Evolutionary conservation across 306 rosid species (phyloP), one percentile per base, ranked within the genome.

Genomic region (Rosa multiflora): DNA sequence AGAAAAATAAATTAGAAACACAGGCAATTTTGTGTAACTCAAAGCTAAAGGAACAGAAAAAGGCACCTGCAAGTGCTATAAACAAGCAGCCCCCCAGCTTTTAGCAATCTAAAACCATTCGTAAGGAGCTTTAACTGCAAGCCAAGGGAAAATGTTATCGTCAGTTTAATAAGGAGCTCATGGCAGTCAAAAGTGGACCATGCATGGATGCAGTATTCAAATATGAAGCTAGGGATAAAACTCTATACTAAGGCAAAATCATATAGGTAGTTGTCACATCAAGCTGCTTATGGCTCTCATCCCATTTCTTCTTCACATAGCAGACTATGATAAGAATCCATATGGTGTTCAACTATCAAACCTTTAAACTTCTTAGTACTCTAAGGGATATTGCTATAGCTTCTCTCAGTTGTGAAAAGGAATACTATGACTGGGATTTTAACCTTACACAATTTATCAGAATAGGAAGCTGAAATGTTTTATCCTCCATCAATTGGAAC

Each of bases 51-150:
- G 51, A 56, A 76, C 53, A 40, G 37, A 5, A 68, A 74, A 82
- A 72, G 73, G 81, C 72, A 95, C 99, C 97, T 93, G 98, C 99
- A 95, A 82, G 99, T 95, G 89, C 98, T 95, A 82, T 91, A 95
- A 87, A 95, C 82, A 18, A 95, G 97, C 68, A 85, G 52, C 1
- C 99, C 97, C 59, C 94, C 91, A 23, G 87, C 90, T 88, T 91
- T 95, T 52, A 93, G 89, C 82, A 91, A 85, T 73, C 89, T 80
- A 92, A 95, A 95, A 78, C 99, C 98, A 69, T 93, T 95, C 32
- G 78, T 82, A 32, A 95, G 91, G 67, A 95, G 97, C 83, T 85
- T 86, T 46, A 93, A 83, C 99, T 95, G 93, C 83, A 85, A 82
- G 49, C 70, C 59, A 82, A 68, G 83, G 56, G 80, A 17, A 79